These are phyloP conservation scores for Alternaria incomplexa DNA, from an alignment of 2,329 filamentous ascomycete species.

Conservation along the genomic window DNA sequence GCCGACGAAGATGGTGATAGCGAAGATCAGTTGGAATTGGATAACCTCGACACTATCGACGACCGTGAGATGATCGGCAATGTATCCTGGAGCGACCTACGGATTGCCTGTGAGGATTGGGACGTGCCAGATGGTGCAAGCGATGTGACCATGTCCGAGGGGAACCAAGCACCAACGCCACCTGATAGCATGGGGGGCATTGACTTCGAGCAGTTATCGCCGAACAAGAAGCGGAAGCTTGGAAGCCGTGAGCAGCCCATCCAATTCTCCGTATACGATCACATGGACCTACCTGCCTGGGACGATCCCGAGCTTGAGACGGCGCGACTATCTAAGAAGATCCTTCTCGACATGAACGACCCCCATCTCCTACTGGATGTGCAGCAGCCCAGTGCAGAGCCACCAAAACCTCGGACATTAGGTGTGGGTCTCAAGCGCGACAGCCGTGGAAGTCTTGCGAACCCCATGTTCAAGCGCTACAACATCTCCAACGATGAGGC, in stretches of 20 bases:
- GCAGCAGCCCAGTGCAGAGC: conserved; percentile 66
- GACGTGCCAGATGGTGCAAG: conserved; percentile 58
- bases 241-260: conserved; percentile 36
- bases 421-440: conserved; percentile 67
- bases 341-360: conserved; percentile 86
- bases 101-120: conserved; percentile 88
- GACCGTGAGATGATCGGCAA: conserved; percentile 74
- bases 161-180: conserved; percentile 32
- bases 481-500: conserved; percentile 97
- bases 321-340: conserved; percentile 74
- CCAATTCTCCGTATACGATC: conserved; percentile 46
- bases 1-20: conserved; percentile 54
- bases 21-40: conserved; percentile 54
- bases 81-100: conserved; percentile 78
- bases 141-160: conserved; percentile 39
- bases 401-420: conserved; percentile 61
- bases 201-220: conserved; percentile 41
- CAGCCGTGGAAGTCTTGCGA: conserved; percentile 72
- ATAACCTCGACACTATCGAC: conserved; percentile 58
- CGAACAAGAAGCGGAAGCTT: conserved; percentile 69
- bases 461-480: conserved; percentile 80
- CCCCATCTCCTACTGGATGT: conserved; percentile 85
- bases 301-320: conserved; percentile 81
- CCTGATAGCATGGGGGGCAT: conserved; percentile 32
- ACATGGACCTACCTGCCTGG: conserved; percentile 64